Evolutionary conservation across 306 rosid species (phyloP).

Genomic region (Pterocarpus santalinus): DNA sequence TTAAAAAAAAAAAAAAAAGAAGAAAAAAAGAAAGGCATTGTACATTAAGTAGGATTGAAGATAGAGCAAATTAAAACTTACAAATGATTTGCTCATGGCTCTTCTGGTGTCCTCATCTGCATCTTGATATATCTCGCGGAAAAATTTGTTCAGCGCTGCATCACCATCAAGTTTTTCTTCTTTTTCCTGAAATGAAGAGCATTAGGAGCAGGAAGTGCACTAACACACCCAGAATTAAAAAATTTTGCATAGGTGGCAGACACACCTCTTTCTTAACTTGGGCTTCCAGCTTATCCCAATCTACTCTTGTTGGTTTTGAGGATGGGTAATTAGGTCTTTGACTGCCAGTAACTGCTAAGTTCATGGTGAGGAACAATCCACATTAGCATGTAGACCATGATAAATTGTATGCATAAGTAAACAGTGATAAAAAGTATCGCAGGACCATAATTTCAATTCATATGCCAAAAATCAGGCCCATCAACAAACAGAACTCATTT

Average conservation of each 20-base stretch:
- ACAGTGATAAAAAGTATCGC: neutral
- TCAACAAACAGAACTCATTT: neutral
- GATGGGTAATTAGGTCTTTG: slow-evolving; percentile 79
- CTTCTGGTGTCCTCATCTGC: slow-evolving; percentile 95
- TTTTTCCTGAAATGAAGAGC: slow-evolving; percentile 69
- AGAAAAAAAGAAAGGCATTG: neutral
- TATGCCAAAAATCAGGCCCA: neutral
- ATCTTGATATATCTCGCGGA: slow-evolving; percentile 85
- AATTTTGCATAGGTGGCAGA: slow-evolving; percentile 9
- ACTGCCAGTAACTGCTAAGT: slow-evolving; percentile 52
- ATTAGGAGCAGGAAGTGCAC: slow-evolving; percentile 22
- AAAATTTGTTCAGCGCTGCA: slow-evolving; percentile 93
- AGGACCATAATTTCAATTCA: neutral
- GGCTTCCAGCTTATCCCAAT: slow-evolving; percentile 96
- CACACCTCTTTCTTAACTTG: slow-evolving; percentile 88
- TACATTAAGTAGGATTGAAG: neutral
- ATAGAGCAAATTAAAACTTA: slow-evolving; percentile 45
- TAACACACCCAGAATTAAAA: neutral
- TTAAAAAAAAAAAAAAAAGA: neutral
- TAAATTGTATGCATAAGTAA: neutral
- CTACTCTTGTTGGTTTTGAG: slow-evolving; percentile 72
- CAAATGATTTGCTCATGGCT: slow-evolving; percentile 96
- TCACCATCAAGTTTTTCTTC: slow-evolving; percentile 97
- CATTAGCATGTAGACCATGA: neutral
- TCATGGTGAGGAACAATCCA: slow-evolving; percentile 5